These are phyloP conservation scores for Umbelopsis ramanniana DNA, from an alignment of 192 early-diverging fungal species.

Conservation along the genomic window DNA sequence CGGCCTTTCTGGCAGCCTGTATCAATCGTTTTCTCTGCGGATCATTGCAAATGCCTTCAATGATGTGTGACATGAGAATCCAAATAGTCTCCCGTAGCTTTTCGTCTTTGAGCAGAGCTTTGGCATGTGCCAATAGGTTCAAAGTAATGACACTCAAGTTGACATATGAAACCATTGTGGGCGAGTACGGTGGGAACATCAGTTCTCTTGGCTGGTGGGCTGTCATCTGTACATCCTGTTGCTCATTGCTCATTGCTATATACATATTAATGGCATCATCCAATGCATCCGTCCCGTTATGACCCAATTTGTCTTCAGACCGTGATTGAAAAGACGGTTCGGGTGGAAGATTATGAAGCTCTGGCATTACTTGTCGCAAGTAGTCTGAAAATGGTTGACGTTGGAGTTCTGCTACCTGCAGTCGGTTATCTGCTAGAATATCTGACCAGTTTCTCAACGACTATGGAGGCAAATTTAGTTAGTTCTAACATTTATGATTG, in stretches of 20 bases:
- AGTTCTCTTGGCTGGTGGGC: not conserved
- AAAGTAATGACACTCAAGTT: not conserved
- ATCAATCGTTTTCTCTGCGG: not conserved
- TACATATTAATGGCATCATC: not conserved
- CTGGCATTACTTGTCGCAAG: not conserved
- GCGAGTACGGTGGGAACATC: not conserved
- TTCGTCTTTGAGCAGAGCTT: not conserved
- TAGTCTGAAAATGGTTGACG: conserved; percentile 7
- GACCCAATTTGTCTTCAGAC: not conserved
- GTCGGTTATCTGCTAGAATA: not conserved
- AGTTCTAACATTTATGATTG: not conserved
- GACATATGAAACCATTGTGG: not conserved
- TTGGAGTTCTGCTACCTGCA: not conserved
- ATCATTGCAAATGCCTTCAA: not conserved
- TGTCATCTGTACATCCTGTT: not conserved
- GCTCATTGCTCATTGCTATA: not conserved
- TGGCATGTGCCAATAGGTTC: not conserved
- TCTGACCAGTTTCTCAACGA: not conserved
- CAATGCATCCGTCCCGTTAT: not conserved
- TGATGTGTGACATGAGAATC: conserved; percentile 7
- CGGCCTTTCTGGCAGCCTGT: conserved; percentile 6
- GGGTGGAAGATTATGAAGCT: not conserved
- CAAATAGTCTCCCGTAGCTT: conserved; percentile 9
- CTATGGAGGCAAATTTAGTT: not conserved
- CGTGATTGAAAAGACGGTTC: not conserved